Evolutionary conservation across 1,284 basidiomycete genomes (phyloP).

Genomic region (Irpex lacteus): DNA sequence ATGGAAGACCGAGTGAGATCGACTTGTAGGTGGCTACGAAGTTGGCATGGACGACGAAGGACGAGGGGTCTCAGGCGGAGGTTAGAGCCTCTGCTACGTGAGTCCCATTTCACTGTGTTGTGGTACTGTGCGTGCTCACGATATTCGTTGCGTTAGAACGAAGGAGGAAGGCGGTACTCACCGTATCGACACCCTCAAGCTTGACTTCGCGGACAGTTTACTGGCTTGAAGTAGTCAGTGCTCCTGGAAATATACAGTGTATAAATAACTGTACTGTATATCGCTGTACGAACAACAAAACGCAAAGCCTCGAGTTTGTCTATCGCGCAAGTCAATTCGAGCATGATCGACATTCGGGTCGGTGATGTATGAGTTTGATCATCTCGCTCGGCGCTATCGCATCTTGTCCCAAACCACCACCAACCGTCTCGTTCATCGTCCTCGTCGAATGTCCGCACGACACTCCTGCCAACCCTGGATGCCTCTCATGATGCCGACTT

Average conservation of each 20-base stretch:
- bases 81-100: constrained; percentile 22
- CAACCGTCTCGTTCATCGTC: neutral
- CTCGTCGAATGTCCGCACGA: neutral
- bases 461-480: neutral
- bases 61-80: constrained; percentile 11
- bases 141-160: neutral
- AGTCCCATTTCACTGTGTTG: neutral
- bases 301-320: no score
- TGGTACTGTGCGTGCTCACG: neutral
- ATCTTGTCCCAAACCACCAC: neutral
- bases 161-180: constrained; percentile 21
- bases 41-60: constrained; percentile 20
- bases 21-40: constrained; percentile 16
- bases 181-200: constrained; percentile 14
- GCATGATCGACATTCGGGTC: no score
- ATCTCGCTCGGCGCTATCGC: neutral
- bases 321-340: no score
- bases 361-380: no score
- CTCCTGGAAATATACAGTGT: neutral
- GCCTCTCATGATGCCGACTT: constrained; percentile 22
- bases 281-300: no score
- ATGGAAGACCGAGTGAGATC: neutral
- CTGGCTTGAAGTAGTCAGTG: neutral
- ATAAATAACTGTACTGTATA: no score
- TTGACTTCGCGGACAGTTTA: neutral